A percentile compares a stretch with the other conserved stretches of the same genome.
Conservation (phyloP, 257 asterid genomes). For the Perilla frutescens region DNA sequence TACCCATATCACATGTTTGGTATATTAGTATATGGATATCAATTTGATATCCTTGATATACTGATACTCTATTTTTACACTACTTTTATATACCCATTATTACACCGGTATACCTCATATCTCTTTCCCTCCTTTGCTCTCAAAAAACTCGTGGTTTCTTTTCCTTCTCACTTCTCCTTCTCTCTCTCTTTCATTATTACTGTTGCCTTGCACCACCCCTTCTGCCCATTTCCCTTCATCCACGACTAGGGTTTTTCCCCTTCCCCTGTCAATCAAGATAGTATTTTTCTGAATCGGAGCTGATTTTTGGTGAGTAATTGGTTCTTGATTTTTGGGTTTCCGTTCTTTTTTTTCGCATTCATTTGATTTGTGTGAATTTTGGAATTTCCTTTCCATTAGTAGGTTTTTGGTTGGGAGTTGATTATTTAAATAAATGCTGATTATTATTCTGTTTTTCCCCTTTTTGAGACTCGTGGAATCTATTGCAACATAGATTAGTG, state of each 20-base stretch:
- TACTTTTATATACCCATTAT: too few species aligned
- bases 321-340: constrained; percentile 19
- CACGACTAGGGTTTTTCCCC: constrained; percentile 26
- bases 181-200: constrained; percentile 44
- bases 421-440: constrained; percentile 26
- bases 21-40: too few species aligned
- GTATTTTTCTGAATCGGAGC: constrained; percentile 39
- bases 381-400: constrained; percentile 32
- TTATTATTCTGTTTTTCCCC: constrained; percentile 26
- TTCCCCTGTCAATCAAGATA: constrained; percentile 6
- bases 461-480: constrained; percentile 20
- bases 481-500: constrained; percentile 30
- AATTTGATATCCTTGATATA: too few species aligned
- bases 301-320: constrained; percentile 46
- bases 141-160: background rate
- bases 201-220: constrained; percentile 41
- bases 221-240: constrained; percentile 42
- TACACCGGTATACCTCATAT: too few species aligned
- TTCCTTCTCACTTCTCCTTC: constrained; percentile 25
- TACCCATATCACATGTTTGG: too few species aligned
- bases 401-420: constrained; percentile 30
- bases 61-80: too few species aligned
- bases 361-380: constrained; percentile 38
- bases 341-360: background rate
- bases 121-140: too few species aligned